Base-by-base conservation (phyloP, 192 early-diverging fungal species). In the Coemansia sp. region DNA sequence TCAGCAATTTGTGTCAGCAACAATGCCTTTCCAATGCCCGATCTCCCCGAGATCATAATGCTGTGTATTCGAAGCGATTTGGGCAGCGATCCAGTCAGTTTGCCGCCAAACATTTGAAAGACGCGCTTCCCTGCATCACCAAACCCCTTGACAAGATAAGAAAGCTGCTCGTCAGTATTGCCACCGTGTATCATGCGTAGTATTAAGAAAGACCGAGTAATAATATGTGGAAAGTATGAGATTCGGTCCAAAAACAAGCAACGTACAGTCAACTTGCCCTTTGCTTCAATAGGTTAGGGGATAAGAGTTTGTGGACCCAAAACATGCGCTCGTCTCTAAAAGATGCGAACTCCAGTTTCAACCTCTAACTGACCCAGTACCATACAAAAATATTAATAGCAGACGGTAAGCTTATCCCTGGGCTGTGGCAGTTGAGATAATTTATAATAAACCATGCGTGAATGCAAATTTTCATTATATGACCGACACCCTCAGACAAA, bases 11-110 rank as follows among this genome's bases (percentile, higher is more conserved):
- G 44, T 6, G 58, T 62, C 2, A 85, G 9, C 11, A 82, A 46
- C 36, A 82, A 69, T 6, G 79, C 64, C 59, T 85, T 85, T n/a
- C 84, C 84, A 9, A 73, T 60, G 1, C 84, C 84, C 1, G 84
- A 58, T n/a, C 71, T 63, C 10, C 84, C 84, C 2, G 79, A 79
- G 7, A 85, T n/a, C 23, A 85, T 48, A 0, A 79, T 21, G 45
- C 74, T 77, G 38, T 70, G 71, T 2, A 78, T 37, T 10, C 36
- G 38, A 1, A 77, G 63, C 36, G 34, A 64, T 3, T 17, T 2
- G 37, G 79, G 64, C n/a, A 66, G 34, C 0, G 41, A 11, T 17
- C 12, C 17, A 8, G 23, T 4, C 19, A 62, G 25, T 42, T 74
- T 77, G 32, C 81, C 81, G 27, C n/a, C 17, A 37, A 78, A 46